Conservation (phyloP, 306 rosid species). For the Crotalaria pallida region DNA sequence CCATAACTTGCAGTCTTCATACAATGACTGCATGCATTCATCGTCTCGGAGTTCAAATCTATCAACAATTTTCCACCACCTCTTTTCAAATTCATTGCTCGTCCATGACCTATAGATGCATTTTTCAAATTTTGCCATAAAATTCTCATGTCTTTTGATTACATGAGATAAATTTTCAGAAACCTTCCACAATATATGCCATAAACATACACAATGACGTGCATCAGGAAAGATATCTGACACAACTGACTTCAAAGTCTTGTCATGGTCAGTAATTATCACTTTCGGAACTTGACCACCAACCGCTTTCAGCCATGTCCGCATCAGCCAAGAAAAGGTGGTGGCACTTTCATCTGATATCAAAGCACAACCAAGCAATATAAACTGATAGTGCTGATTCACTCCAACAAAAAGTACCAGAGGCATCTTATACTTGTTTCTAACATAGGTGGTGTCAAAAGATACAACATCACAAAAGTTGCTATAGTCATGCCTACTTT, state of each 20-base stretch:
- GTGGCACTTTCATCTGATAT: slow-evolving; percentile 74
- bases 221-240: slow-evolving; percentile 62
- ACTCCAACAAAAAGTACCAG: slow-evolving; percentile 90
- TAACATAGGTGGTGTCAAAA: slow-evolving; percentile 75
- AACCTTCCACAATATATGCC: slow-evolving; percentile 86
- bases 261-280: slow-evolving; percentile 79
- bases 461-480: slow-evolving; percentile 84
- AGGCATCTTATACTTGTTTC: slow-evolving; percentile 94
- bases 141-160: slow-evolving; percentile 64
- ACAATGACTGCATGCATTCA: slow-evolving; percentile 67
- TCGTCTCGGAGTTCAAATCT: slow-evolving; percentile 76
- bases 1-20: slow-evolving; percentile 83
- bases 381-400: slow-evolving; percentile 90
- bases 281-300: slow-evolving; percentile 90
- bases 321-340: slow-evolving; percentile 75
- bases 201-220: slow-evolving; percentile 64
- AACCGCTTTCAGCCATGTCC: slow-evolving; percentile 81
- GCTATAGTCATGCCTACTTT: slow-evolving; percentile 84
- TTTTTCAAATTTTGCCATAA: slow-evolving; percentile 80
- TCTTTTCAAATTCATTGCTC: slow-evolving; percentile 77
- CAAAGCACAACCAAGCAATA: slow-evolving; percentile 94
- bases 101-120: slow-evolving; percentile 81
- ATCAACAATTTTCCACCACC: slow-evolving; percentile 77
- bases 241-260: slow-evolving; percentile 62
- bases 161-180: slow-evolving; percentile 76